phyloP scores from a whole-genome alignment of 345 rosid genomes.

The Physaria fendleri region DNA sequence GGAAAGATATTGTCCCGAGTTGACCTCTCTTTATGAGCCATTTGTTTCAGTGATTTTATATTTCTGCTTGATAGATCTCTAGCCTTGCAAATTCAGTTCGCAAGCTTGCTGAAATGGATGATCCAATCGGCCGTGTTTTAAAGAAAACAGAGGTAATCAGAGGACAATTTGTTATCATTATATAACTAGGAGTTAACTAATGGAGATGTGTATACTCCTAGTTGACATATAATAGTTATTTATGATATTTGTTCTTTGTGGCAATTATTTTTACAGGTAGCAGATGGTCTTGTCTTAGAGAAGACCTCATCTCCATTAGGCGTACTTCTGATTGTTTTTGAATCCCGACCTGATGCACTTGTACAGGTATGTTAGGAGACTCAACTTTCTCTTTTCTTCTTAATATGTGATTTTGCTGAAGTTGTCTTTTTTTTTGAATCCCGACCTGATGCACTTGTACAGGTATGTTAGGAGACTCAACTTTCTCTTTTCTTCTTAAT shows the following conservation, averaged over 20 bases:
- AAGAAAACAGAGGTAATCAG: conserved; percentile 83
- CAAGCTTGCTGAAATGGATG: conserved; percentile 88
- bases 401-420: neutral
- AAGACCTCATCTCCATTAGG: conserved; percentile 96
- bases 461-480: conserved; percentile 44
- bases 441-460: conserved; percentile 95
- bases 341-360: conserved; percentile 94
- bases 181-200: neutral
- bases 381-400: neutral
- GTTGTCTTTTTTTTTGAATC: conserved; percentile 74
- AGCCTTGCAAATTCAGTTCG: conserved; percentile 78
- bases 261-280: conserved; percentile 48
- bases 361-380: conserved; percentile 66
- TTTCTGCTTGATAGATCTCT: conserved; percentile 45
- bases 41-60: neutral
- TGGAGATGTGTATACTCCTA: neutral
- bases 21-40: conserved; percentile 3
- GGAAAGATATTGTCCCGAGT: neutral
- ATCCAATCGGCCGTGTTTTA: conserved; percentile 75
- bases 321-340: conserved; percentile 92
- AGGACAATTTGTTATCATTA: conserved; percentile 6
- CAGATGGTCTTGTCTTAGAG: conserved; percentile 91
- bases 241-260: conserved; percentile 18
- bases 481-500: neutral
- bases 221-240: neutral